Conservation (phyloP, 164 flowering plant species). For the Echeveria elegans region DNA sequence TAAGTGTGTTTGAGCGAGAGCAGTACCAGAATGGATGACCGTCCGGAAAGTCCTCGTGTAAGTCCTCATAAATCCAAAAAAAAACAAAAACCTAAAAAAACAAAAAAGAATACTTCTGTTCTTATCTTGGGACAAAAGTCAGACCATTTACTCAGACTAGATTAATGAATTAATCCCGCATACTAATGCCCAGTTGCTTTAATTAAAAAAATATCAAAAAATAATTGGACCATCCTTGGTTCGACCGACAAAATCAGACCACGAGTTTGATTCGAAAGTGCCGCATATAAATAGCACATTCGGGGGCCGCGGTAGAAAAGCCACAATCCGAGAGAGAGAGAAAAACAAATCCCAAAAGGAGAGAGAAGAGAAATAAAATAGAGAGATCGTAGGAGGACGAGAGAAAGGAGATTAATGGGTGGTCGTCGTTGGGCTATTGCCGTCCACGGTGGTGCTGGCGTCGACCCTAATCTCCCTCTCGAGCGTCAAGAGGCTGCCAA, state of each 20-base stretch:
- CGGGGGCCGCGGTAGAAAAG: not conserved
- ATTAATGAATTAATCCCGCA: not conserved
- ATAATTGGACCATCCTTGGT: too few species aligned
- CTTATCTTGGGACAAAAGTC: too few species aligned
- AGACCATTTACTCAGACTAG: too few species aligned
- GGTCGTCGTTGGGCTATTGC: slow-evolving; percentile 93
- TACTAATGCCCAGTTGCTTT: not conserved
- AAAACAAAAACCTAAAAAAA: too few species aligned
- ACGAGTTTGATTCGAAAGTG: not conserved
- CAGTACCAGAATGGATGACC: too few species aligned
- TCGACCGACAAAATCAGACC: not conserved
- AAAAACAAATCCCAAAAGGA: not conserved
- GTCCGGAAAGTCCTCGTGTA: too few species aligned
- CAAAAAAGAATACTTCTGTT: too few species aligned
- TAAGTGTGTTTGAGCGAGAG: too few species aligned
- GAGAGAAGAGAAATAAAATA: not conserved
- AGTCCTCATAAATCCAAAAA: too few species aligned
- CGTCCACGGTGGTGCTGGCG: slow-evolving; percentile 97
- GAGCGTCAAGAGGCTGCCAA: slow-evolving; percentile 77
- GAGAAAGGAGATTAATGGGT: slow-evolving; percentile 33
- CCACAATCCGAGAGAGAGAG: not conserved
- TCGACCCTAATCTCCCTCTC: slow-evolving; percentile 78
- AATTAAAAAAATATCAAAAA: too few species aligned
- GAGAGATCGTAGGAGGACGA: slow-evolving; percentile 11
- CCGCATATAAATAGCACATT: not conserved